Evolutionary conservation across 164 flowering plant species (phyloP).

Genomic region (Aristolochia fimbriata): DNA sequence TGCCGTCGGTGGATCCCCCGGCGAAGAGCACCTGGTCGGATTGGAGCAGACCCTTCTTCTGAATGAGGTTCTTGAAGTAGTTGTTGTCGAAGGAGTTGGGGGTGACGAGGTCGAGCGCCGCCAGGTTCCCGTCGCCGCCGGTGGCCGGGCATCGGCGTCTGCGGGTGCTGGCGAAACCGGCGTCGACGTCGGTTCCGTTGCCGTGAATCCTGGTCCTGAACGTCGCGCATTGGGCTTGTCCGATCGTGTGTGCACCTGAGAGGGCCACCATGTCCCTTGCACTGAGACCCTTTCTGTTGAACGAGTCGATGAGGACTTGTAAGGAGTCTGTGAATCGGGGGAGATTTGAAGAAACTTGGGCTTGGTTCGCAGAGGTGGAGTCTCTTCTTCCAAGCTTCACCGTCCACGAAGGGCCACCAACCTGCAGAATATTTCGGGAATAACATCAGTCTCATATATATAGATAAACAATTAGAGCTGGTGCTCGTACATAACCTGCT

Average conservation of each 20-base stretch:
- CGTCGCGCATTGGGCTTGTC: conserved; percentile 20
- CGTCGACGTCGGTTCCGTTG: conserved; percentile 30
- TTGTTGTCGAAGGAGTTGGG: conserved; percentile 34
- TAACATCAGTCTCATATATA: no score
- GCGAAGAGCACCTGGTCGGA: conserved; percentile 11
- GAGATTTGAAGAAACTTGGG: conserved; percentile 1
- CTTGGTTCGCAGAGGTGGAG: conserved; percentile 7
- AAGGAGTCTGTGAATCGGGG: conserved; percentile 6
- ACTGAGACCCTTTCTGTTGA: conserved; percentile 5
- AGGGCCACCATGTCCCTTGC: conserved; percentile 7
- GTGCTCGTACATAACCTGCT: no score
- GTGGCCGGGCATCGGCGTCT: conserved; percentile 21
- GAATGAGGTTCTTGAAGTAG: conserved; percentile 35
- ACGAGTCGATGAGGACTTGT: conserved; percentile 1
- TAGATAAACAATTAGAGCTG: no score
- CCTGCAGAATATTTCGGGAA: not conserved
- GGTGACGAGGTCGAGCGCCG: conserved; percentile 40
- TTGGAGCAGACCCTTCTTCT: conserved; percentile 9
- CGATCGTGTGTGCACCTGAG: conserved; percentile 40
- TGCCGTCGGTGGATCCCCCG: conserved; percentile 6
- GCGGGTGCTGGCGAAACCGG: conserved; percentile 25
- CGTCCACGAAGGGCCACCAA: conserved; percentile 4
- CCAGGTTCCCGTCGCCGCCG: conserved; percentile 20
- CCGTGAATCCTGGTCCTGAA: conserved; percentile 25
- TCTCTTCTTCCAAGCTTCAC: conserved; percentile 21